These are phyloP conservation scores for Geotrichum candidum DNA, from an alignment of 1,139 yeast species.

Conservation along the genomic window DNA sequence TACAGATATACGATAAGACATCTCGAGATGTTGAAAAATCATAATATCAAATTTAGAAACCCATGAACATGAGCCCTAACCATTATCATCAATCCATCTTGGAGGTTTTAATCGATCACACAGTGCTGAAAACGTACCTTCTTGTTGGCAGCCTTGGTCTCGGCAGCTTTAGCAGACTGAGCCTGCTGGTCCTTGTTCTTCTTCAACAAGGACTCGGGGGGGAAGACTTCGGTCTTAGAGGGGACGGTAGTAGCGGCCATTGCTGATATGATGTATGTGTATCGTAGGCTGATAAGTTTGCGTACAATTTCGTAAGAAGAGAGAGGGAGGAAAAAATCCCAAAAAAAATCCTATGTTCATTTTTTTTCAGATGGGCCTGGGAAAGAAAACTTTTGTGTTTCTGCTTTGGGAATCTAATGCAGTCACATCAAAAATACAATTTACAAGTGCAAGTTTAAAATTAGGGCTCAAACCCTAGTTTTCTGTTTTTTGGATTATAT, in stretches of 20 bases:
- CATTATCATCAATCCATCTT: not conserved
- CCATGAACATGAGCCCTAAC: not conserved
- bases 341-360: constrained; percentile 1
- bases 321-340: constrained; percentile 3
- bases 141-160: constrained; percentile 85
- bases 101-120: not conserved
- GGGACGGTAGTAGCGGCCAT: constrained; percentile 20
- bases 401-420: not conserved
- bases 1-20: not conserved
- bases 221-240: constrained; percentile 29
- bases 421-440: not conserved
- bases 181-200: constrained; percentile 66
- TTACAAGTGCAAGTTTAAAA: not conserved
- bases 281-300: constrained; percentile 13
- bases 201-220: constrained; percentile 95
- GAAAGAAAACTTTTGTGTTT: not conserved
- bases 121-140: constrained; percentile 52
- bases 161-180: constrained; percentile 69
- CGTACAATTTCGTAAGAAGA: constrained; percentile 13
- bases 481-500: not conserved
- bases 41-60: not conserved
- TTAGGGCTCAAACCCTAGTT: constrained; percentile 15
- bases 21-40: not conserved
- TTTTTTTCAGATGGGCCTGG: not conserved
- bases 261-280: constrained; percentile 12